Evolutionary conservation across 768 basidiomycete species (phyloP).

Genomic region (Ramaria rubella): DNA sequence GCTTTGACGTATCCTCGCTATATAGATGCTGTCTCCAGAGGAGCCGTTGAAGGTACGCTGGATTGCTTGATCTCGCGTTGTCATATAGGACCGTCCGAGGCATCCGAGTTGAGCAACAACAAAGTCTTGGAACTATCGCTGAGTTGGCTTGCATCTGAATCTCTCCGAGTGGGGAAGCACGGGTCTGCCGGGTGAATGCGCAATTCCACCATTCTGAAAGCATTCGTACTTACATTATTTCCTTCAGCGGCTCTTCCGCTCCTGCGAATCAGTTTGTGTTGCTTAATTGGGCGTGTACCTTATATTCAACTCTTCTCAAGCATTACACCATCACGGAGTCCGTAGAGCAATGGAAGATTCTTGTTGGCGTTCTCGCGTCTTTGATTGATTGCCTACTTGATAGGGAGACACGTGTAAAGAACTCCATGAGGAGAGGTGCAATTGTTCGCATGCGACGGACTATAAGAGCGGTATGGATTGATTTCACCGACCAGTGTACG

Average conservation of each 20-base stretch:
- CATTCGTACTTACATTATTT: not conserved
- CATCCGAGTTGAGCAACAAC: constrained; percentile 8
- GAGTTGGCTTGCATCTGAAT: constrained; percentile 70
- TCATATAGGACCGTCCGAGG: not conserved
- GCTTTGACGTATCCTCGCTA: constrained; percentile 76
- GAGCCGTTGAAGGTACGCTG: constrained; percentile 49
- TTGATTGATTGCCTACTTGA: constrained; percentile 55
- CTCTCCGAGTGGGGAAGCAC: constrained; percentile 47
- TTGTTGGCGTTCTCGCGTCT: constrained; percentile 51
- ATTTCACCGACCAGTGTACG: not conserved
- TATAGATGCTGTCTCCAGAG: constrained; percentile 60
- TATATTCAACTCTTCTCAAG: constrained; percentile 49
- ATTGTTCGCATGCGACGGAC: constrained; percentile 58
- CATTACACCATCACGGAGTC: constrained; percentile 39
- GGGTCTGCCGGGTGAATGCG: constrained; percentile 47
- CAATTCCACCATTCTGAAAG: not conserved
- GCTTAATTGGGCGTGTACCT: constrained; percentile 60
- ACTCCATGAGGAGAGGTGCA: constrained; percentile 53
- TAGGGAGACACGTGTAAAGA: constrained; percentile 46
- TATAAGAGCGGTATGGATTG: constrained; percentile 48
- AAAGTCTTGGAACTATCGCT: constrained; percentile 45
- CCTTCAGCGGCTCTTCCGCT: constrained; percentile 41
- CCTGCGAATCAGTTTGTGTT: constrained; percentile 61
- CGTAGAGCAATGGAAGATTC: constrained; percentile 43
- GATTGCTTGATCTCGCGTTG: not conserved